Evolutionary conservation across 2,329 filamentous ascomycete species (phyloP), one percentile per base, ranked within the genome.

Genomic region (Hymenoscyphus scutula): DNA sequence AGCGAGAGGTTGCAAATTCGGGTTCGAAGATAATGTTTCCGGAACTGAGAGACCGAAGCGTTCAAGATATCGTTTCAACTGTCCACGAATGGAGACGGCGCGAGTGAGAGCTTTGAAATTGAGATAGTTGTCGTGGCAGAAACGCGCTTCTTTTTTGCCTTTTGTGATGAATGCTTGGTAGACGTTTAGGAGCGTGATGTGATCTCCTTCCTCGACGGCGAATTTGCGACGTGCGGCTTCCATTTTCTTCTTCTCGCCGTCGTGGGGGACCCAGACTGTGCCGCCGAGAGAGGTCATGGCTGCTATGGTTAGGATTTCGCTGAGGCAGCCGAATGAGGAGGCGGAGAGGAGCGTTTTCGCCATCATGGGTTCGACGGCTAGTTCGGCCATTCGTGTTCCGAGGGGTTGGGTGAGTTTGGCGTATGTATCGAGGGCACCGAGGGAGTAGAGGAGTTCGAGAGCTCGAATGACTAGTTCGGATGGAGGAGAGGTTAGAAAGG

Each of bases 281-380:
- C 91, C 90, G 64, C 93, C 90, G 0, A 96, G 79, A 65, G 89
- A 95, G 37, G 91, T 90, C 94, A 99, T 98, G 17, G 95, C 93
- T 5, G 94, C 92, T 67, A 98, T 96, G 1, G 89, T 92, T 29
- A 98, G 82, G 59, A 98, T 89, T 75, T 97, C 94, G 72, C 86
- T 89, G 13, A 96, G 78, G 69, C 93, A 97, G 41, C 82, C 82
- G 76, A 97, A 96, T 0, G 83, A 81, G 4, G 85, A 79, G 0
- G 93, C 90, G 19, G 88, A 85, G 8, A 98, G 84, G 4, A 97
- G 81, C 0, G 90, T 91, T 77, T 94, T 96, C 6, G 89, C 91
- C 84, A 97, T 95, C 92, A 97, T 97, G 0, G 95, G 95, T 69
- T 97, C 92, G 7, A 98, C 85, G 0, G 93, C 90, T 53, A 99